Conservation (phyloP, 1,139 yeast genomes). For the Geotrichum phurueaensis region DNA sequence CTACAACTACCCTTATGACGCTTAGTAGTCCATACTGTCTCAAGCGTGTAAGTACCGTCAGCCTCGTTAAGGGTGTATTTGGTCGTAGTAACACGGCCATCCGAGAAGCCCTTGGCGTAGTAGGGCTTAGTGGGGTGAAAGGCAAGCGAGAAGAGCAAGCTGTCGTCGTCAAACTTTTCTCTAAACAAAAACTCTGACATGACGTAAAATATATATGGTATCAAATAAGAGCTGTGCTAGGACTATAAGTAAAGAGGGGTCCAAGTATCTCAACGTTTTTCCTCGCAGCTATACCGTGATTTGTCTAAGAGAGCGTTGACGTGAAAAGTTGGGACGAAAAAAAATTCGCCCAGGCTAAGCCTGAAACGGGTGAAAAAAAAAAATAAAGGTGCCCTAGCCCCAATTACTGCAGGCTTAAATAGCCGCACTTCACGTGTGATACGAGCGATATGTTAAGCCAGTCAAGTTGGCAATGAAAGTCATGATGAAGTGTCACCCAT, state of each 20-base stretch:
- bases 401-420: background rate
- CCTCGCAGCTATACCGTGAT: background rate
- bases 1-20: slow-evolving; percentile 90
- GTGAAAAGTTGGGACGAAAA: background rate
- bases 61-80: slow-evolving; percentile 35
- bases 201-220: background rate
- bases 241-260: background rate
- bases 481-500: no score
- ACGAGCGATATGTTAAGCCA: background rate
- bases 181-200: slow-evolving; percentile 20
- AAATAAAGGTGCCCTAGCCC: background rate
- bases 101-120: slow-evolving; percentile 65
- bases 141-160: slow-evolving; percentile 67
- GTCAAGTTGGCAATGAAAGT: no score
- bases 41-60: slow-evolving; percentile 20
- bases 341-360: background rate
- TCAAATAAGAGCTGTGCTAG: background rate
- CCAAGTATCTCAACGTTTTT: background rate
- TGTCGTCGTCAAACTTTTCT: slow-evolving; percentile 26
- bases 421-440: background rate
- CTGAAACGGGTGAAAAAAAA: background rate
- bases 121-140: slow-evolving; percentile 72
- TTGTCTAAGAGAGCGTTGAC: background rate
- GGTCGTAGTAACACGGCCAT: slow-evolving; percentile 57
- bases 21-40: slow-evolving; percentile 70